These are phyloP conservation scores for Wilhelminamyces savonicus DNA, from an alignment of 805 yeast genomes.

Conservation along the genomic window DNA sequence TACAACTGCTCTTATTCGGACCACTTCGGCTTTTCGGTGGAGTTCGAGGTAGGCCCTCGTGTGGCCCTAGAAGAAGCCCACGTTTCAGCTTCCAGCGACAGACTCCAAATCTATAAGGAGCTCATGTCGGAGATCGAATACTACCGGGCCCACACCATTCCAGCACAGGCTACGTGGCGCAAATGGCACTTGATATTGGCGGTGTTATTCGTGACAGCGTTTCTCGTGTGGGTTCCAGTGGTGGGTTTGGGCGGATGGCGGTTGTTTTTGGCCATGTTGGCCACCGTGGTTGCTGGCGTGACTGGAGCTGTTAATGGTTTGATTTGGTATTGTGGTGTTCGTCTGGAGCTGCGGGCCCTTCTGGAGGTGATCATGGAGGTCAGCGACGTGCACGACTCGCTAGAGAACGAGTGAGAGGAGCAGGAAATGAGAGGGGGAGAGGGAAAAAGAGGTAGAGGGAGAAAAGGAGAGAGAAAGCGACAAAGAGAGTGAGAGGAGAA, in stretches of 20 bases:
- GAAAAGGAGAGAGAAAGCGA: too few relatives aligned
- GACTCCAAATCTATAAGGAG: conserved; percentile 30
- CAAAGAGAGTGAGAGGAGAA: too few relatives aligned
- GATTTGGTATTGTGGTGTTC: conserved; percentile 73
- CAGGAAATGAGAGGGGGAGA: too few relatives aligned
- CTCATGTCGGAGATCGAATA: conserved; percentile 31
- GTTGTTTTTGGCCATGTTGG: conserved; percentile 57
- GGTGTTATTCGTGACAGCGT: conserved; percentile 30
- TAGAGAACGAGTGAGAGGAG: neutral
- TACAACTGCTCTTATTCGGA: conserved; percentile 68
- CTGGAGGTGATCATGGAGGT: conserved; percentile 72
- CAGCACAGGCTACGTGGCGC: conserved; percentile 62
- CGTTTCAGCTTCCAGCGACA: neutral
- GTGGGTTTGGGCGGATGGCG: conserved; percentile 53
- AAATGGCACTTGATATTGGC: conserved; percentile 57
- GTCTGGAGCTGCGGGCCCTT: conserved; percentile 73
- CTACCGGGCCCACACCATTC: conserved; percentile 42
- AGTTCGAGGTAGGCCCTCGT: conserved; percentile 12
- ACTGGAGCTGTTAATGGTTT: conserved; percentile 73
- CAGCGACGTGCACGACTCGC: conserved; percentile 13
- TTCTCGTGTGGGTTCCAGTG: conserved; percentile 49
- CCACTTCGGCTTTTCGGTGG: conserved; percentile 75
- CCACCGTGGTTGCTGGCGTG: conserved; percentile 48
- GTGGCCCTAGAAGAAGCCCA: neutral
- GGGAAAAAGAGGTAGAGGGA: too few relatives aligned